Conservation (phyloP, 2,329 filamentous ascomycete genomes). For the Huntiella omanensis region DNA sequence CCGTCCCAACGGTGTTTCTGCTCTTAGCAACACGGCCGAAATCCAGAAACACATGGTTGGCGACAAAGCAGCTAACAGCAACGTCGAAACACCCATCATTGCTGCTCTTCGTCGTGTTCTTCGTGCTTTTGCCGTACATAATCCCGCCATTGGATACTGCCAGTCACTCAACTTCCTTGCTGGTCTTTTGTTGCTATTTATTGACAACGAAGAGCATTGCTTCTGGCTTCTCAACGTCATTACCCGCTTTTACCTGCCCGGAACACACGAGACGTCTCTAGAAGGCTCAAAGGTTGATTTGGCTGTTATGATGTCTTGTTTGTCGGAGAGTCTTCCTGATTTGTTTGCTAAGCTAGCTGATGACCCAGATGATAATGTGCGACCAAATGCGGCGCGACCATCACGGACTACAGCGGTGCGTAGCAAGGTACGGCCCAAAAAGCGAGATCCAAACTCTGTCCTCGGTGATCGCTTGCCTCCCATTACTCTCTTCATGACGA, state of each 20-base stretch:
- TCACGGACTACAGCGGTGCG: slow-evolving; percentile 11
- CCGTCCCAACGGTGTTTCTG: slow-evolving; percentile 39
- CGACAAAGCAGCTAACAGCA: slow-evolving; percentile 21
- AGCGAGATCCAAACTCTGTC: slow-evolving; percentile 22
- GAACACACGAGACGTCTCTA: slow-evolving; percentile 76
- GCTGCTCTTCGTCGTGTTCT: slow-evolving; percentile 67
- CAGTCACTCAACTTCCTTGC: slow-evolving; percentile 92
- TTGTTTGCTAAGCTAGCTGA: slow-evolving; percentile 80
- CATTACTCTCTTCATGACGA: slow-evolving; percentile 79
- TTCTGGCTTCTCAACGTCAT: slow-evolving; percentile 92
- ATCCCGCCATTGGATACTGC: slow-evolving; percentile 83
- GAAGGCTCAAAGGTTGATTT: slow-evolving; percentile 89
- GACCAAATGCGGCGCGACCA: slow-evolving; percentile 16
- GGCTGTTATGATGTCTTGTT: slow-evolving; percentile 73
- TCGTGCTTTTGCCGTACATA: slow-evolving; percentile 78
- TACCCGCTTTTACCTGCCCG: slow-evolving; percentile 70
- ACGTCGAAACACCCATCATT: slow-evolving; percentile 38
- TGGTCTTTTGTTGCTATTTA: slow-evolving; percentile 72
- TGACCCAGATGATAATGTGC: slow-evolving; percentile 40
- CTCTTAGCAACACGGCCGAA: slow-evolving; percentile 17
- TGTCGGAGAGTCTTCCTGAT: slow-evolving; percentile 63
- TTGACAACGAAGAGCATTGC: slow-evolving; percentile 70
- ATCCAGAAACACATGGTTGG: slow-evolving; percentile 21
- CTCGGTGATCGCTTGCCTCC: slow-evolving; percentile 50
- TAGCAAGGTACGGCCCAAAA: slow-evolving; percentile 16